Conservation (phyloP, 306 rosid genomes). For the Prunus persica region Prunus_persica_NCBIv2 NC_034014.1:26821501-26822000, state of each 20-base stretch:
- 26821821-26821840: slow-evolving; percentile 99
- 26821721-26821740: slow-evolving; percentile 60
- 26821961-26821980: slow-evolving; percentile 99
- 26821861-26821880: slow-evolving; percentile 83
- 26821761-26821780: slow-evolving; percentile 93
- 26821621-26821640: slow-evolving; percentile 84
- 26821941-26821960: slow-evolving; percentile 88
- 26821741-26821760: slow-evolving; percentile 74
- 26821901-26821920: slow-evolving; percentile 87
- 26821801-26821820: slow-evolving; percentile 96
- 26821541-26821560: slow-evolving; percentile 81
- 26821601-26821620: slow-evolving; percentile 64
- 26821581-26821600: slow-evolving; percentile 67
- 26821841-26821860: slow-evolving; percentile 86
- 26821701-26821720: slow-evolving; percentile 84
- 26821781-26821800: slow-evolving; percentile 89
- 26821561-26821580: slow-evolving; percentile 54
- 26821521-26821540: slow-evolving; percentile 81
- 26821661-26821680: slow-evolving; percentile 87
- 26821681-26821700: slow-evolving; percentile 79
- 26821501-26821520: slow-evolving; percentile 62
- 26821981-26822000: slow-evolving; percentile 94
- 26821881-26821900: slow-evolving; percentile 87
- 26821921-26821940: slow-evolving; percentile 77
- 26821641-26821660: slow-evolving; percentile 93